Base-by-base conservation (phyloP, 2,329 filamentous ascomycete genomes). In the Cladophialophora bantiana region DNA sequence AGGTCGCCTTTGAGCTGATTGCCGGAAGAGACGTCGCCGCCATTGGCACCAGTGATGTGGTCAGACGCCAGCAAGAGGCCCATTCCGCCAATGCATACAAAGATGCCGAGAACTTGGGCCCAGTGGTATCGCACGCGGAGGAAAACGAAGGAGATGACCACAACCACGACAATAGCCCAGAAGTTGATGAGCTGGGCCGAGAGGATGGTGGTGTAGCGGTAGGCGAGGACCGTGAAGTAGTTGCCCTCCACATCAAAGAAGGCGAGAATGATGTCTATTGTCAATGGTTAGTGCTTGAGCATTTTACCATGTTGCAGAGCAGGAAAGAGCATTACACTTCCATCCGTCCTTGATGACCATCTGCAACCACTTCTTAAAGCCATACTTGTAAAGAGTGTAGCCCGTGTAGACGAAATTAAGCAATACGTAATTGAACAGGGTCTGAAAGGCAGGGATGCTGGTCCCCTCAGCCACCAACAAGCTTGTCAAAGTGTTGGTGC, bases 131-230 rank as follows among this genome's bases (percentile, higher is more conserved):
- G 91, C 53, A 99, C 95, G 72, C 85, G 86, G 65, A 99, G 87
- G 73, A 97, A 83, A 70, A 89, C 72, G 80, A 96, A 94, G 34
- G 93, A 97, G 71, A 97, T 81, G 68, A 91, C 76, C 20, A 98
- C 93, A 26, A 99, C 95, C 69, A 94, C 89, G 59, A 96, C 92
- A 72, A 99, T 98, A 73, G 94, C 92, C 94, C 94, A 98, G 82
- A 98, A 98, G 84, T 97, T 97, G 81, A 99, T 93, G 60, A 99
- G 86, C 83, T 98, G 94, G 15, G 93, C 93, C 20, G 91, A 95
- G 57, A 98, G 85, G 73, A 97, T 90, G 75, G 94, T 97, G 62
- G 94, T 97, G 83, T 96, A 89, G 67, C 90, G 86, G 82, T 98
- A 99, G 4, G 94, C 95, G 58, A 97, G 85, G 59, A 99, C 94